phyloP scores from a whole-genome alignment of 2,329 filamentous ascomycete genomes.

The Colletotrichum liriopes region DNA sequence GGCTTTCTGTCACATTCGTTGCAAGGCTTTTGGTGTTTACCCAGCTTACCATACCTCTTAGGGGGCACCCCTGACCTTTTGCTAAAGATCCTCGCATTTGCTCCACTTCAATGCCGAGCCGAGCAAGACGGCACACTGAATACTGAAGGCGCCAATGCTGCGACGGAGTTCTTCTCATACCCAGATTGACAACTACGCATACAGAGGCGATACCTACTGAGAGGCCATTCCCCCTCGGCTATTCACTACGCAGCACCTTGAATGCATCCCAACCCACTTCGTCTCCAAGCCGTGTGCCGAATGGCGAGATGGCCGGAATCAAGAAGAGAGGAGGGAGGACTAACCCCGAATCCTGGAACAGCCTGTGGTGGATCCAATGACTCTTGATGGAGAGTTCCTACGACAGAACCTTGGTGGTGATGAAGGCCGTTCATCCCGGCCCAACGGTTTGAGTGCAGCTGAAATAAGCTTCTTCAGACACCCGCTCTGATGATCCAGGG shows the following conservation, averaged over 20 bases:
- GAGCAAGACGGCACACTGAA: background rate
- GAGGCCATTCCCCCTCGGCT: too few relatives aligned
- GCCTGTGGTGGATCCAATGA: background rate
- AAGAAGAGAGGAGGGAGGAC: background rate
- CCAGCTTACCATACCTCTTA: background rate
- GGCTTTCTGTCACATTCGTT: background rate
- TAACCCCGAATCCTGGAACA: background rate
- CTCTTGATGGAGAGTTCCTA: background rate
- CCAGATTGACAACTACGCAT: too few relatives aligned
- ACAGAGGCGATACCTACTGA: too few relatives aligned
- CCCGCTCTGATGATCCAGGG: background rate
- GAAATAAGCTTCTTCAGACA: slow-evolving; percentile 8
- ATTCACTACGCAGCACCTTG: background rate
- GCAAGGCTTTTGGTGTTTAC: background rate
- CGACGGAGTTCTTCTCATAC: too few relatives aligned
- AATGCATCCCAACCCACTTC: background rate
- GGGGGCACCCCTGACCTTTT: background rate
- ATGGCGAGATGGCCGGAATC: background rate
- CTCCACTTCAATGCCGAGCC: slow-evolving; percentile 6
- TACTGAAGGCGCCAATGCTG: too few relatives aligned
- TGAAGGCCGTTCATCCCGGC: background rate
- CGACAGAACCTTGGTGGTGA: background rate
- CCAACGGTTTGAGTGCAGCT: background rate
- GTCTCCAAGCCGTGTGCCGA: background rate
- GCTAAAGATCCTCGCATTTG: background rate